Conservation (phyloP, 192 early-diverging fungal genomes). For the Spinellus fusiger region DNA sequence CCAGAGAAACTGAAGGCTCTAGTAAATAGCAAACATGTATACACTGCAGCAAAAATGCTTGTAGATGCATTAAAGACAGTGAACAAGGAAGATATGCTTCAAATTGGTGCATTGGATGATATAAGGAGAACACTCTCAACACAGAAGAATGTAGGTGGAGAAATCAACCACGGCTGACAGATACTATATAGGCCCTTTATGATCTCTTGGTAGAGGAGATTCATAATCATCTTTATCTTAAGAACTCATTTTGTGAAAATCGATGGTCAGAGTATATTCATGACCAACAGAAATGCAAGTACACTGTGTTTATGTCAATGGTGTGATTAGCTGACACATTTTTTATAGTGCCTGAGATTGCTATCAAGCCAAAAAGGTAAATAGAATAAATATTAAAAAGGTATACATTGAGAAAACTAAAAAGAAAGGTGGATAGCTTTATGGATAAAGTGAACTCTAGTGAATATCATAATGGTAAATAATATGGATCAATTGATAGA, state of each 20-base stretch:
- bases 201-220: conserved; percentile 69
- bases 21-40: conserved; percentile 60
- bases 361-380: conserved; percentile 17
- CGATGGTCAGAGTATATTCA: conserved; percentile 48
- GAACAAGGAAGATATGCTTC: conserved; percentile 53
- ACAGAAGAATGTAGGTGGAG: conserved; percentile 39
- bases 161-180: neutral
- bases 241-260: conserved; percentile 70
- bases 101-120: conserved; percentile 67
- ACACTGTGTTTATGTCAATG: neutral
- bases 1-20: conserved; percentile 57
- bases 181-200: conserved; percentile 38
- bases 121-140: conserved; percentile 55
- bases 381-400: neutral
- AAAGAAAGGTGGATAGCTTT: too few species aligned
- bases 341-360: conserved; percentile 15
- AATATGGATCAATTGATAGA: too few species aligned
- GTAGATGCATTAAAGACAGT: conserved; percentile 58
- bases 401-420: neutral
- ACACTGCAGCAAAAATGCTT: conserved; percentile 60
- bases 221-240: conserved; percentile 74
- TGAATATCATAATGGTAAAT: too few species aligned
- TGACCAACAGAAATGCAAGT: conserved; percentile 48
- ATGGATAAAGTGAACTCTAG: too few species aligned
- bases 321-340: neutral